Percentiles rank a stretch among this genome's conserved stretches.
Evolutionary conservation across 306 rosid genomes (phyloP).

Genomic region (Vigna unguiculata): DNA sequence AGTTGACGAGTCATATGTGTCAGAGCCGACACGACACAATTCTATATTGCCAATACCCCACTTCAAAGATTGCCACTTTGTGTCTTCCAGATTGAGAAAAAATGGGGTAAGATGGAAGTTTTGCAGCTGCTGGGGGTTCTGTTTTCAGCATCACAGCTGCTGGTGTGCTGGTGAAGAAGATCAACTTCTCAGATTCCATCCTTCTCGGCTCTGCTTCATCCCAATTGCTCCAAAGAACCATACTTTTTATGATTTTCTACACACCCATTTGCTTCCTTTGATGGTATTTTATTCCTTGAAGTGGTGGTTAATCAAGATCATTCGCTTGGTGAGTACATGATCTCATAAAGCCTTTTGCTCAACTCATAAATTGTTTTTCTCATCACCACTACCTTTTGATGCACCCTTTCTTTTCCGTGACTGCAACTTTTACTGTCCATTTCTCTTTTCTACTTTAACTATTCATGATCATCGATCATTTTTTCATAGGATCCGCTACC

Average conservation of each 20-base stretch:
- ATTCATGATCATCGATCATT: conserved; percentile 32
- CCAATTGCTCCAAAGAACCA: conserved; percentile 33
- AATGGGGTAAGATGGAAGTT: conserved; percentile 60
- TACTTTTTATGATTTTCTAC: conserved; percentile 43
- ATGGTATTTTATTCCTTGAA: conserved; percentile 31
- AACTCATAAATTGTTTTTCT: conserved; percentile 25
- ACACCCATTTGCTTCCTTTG: conserved; percentile 52
- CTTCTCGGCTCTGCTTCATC: conserved; percentile 53
- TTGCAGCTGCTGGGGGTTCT: conserved; percentile 50
- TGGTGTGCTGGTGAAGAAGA: too few relatives aligned
- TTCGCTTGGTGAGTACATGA: conserved; percentile 56
- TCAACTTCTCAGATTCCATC: conserved; percentile 50
- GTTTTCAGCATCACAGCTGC: conserved; percentile 46
- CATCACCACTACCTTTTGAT: conserved; percentile 47
- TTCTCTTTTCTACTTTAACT: conserved; percentile 13
- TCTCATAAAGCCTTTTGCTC: conserved; percentile 40
- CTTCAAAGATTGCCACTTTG: conserved; percentile 37
- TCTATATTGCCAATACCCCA: conserved; percentile 50
- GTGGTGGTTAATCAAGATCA: conserved; percentile 44
- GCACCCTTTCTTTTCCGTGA: conserved; percentile 30
- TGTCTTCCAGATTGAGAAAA: conserved; percentile 39
- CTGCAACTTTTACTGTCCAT: background rate
- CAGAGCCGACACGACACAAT: conserved; percentile 54
- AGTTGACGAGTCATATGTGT: conserved; percentile 53
- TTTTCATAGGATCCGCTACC: conserved; percentile 35